Percentiles rank a stretch among this genome's conserved stretches.
These are phyloP conservation scores for Tilletia walkeri DNA, from an alignment of 1,284 basidiomycete genomes.

Conservation along the genomic window DNA sequence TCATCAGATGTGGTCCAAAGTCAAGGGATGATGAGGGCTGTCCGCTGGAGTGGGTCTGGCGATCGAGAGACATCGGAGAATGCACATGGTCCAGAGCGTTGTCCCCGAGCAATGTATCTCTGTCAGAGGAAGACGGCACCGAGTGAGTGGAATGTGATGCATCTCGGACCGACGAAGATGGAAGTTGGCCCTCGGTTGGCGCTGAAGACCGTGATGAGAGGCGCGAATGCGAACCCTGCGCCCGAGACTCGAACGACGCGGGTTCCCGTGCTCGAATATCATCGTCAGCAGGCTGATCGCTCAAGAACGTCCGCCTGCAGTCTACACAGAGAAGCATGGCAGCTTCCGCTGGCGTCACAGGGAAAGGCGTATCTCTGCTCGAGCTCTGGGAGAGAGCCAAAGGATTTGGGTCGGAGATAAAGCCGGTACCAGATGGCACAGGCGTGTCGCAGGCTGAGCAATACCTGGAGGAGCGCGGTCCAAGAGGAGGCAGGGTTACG, in stretches of 20 bases:
- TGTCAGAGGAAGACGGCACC: too few relatives aligned
- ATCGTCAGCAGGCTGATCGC: background rate
- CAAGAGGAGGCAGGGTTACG: background rate
- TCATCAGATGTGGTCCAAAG: constrained; percentile 13
- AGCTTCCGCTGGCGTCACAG: background rate
- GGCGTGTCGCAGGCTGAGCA: constrained; percentile 8
- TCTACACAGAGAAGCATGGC: background rate
- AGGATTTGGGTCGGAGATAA: background rate
- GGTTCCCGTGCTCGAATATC: background rate
- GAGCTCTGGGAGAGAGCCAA: background rate
- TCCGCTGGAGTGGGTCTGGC: background rate
- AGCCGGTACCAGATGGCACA: background rate
- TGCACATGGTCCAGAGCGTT: background rate
- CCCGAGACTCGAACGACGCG: background rate
- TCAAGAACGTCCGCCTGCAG: background rate
- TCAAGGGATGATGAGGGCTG: background rate
- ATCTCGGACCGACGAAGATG: too few relatives aligned
- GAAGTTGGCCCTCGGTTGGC: too few relatives aligned
- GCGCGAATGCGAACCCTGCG: background rate
- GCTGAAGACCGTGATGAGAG: background rate
- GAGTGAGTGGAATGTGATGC: too few relatives aligned
- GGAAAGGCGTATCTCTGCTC: background rate
- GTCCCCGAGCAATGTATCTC: too few relatives aligned
- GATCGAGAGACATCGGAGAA: background rate
- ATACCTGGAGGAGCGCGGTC: background rate